Evolutionary conservation across 371 early-diverging fungal genomes (phyloP), one percentile per base, ranked within the genome.

Genomic region (Paraphysoderma sedebokerense): DNA sequence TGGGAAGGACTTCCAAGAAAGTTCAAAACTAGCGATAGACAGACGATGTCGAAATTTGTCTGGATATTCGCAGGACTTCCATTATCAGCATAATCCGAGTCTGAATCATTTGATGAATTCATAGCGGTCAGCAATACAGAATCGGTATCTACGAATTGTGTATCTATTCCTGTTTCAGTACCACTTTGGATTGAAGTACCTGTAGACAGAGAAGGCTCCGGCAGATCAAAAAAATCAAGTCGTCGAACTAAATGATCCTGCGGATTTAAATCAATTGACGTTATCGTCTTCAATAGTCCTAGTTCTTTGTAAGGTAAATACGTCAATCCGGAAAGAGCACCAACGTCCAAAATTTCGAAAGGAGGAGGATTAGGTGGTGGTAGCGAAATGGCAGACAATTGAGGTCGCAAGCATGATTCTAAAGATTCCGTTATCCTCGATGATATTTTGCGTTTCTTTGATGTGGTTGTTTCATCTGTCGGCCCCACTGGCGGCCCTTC

Each of bases 181-280:
- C 15, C 5, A 20, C 28, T 6, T 29, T 4, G 12, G 13, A 4
- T 2, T 36, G 19, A n/a, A 36, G 2, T 2, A 4, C n/a, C 11
- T 40, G n/a, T 15, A n/a, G 42, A 17, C 17, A 20, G 24, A 4
- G n/a, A 20, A 36, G 75, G 74, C 0, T 67, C 36, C 5, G 72
- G 63, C 61, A 83, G 74, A 34, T 74, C 68, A 29, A 92, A 59
- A 57, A 88, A 86, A 51, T 92, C 88, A 52, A 79, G 81, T 46
- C 77, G 66, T 32, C 61, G 51, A 42, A 89, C 85, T 17, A 59
- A 59, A 0, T 71, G 73, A 45, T 76, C 67, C 48, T 86, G 87
- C 4, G 89, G 81, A 51, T 92, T 85, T 38, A 92, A 70, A 57
- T 92, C 92, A 50, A 92, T 87, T 0, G 81, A 76, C 15, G 62